Evolutionary conservation across 2,329 filamentous ascomycete species (phyloP).

Genomic region (Colletotrichum gigasporum): DNA sequence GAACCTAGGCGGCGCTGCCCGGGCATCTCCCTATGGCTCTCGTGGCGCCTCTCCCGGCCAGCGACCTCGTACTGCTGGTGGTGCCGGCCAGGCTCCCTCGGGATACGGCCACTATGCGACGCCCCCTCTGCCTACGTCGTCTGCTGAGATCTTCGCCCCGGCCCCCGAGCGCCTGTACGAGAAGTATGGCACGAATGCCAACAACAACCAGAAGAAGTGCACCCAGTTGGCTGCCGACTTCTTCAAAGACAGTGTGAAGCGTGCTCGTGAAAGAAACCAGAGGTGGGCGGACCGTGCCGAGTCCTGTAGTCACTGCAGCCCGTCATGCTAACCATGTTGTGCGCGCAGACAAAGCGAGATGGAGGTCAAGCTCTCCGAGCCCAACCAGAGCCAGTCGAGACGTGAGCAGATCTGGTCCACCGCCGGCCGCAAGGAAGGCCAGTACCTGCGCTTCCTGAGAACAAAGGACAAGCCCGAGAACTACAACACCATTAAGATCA

Average conservation of each 20-base stretch:
- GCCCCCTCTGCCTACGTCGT: conserved; percentile 71
- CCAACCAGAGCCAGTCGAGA: conserved; percentile 76
- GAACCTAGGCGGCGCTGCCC: conserved; percentile 80
- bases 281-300: conserved; percentile 67
- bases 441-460: conserved; percentile 91
- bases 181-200: conserved; percentile 72
- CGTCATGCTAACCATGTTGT: neutral
- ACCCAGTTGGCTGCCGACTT: conserved; percentile 83
- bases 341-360: conserved; percentile 83
- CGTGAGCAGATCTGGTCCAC: conserved; percentile 88
- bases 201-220: conserved; percentile 77
- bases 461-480: conserved; percentile 94
- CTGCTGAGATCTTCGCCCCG: conserved; percentile 78
- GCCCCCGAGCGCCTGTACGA: conserved; percentile 89
- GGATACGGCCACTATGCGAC: conserved; percentile 74
- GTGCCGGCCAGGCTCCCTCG: conserved; percentile 65
- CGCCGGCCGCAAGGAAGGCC: conserved; percentile 87
- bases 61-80: conserved; percentile 86
- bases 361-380: conserved; percentile 84
- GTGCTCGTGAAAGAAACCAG: conserved; percentile 93
- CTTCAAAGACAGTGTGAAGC: conserved; percentile 98
- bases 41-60: conserved; percentile 75
- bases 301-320: neutral
- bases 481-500: conserved; percentile 96
- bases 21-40: conserved; percentile 74